Evolutionary conservation across 768 basidiomycete genomes (phyloP).

Genomic region (Leccinum barrowsii): DNA sequence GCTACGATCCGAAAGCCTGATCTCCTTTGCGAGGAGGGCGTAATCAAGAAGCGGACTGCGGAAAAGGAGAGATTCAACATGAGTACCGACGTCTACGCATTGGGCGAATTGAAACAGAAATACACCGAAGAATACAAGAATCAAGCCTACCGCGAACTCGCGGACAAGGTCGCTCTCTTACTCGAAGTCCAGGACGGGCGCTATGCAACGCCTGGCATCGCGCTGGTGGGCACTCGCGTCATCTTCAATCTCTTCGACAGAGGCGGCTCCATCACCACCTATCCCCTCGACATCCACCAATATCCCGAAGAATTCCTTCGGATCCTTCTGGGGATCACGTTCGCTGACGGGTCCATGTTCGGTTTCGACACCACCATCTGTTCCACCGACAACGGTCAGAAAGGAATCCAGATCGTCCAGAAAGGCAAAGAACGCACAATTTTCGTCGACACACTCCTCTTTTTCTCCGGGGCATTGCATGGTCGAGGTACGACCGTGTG

Average conservation of each 20-base stretch:
- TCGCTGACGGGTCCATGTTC: not conserved
- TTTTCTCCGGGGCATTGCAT: not conserved
- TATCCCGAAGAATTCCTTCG: not conserved
- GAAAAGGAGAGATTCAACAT: not conserved
- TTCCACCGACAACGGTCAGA: not conserved
- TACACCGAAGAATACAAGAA: not conserved
- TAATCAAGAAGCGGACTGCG: not conserved
- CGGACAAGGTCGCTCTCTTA: not conserved
- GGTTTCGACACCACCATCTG: not conserved
- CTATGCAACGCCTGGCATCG: not conserved
- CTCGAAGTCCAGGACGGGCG: not conserved
- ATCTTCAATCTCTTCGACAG: not conserved
- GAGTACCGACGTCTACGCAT: not conserved
- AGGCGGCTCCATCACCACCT: not conserved
- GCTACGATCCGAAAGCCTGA: not conserved
- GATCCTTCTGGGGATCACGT: not conserved
- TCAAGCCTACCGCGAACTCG: not conserved
- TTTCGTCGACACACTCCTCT: not conserved
- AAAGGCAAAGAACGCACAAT: not conserved
- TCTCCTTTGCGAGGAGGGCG: not conserved
- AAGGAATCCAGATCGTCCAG: not conserved
- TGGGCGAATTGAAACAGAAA: not conserved
- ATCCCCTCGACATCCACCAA: not conserved
- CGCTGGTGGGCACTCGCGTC: not conserved
- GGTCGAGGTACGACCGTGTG: conserved; percentile 1